A percentile compares a stretch with the other conserved stretches of the same genome.
phyloP scores from a whole-genome alignment of 2,329 filamentous ascomycete species.

The Fusarium dlaminii region DNA sequence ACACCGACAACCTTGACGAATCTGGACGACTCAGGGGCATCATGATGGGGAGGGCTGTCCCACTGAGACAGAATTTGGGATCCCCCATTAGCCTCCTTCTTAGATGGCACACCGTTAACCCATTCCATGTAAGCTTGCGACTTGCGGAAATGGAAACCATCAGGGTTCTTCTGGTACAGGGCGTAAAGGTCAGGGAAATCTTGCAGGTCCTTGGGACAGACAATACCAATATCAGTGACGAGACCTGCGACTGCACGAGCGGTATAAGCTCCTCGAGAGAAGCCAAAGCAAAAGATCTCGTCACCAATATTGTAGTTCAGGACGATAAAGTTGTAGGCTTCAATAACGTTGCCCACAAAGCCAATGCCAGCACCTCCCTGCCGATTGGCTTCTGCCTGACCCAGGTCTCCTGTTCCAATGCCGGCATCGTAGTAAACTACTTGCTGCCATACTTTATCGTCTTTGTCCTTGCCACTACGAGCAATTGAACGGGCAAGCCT shows the following conservation, averaged over 20 bases:
- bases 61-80: conserved; percentile 15
- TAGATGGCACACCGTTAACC: conserved; percentile 34
- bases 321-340: conserved; percentile 50
- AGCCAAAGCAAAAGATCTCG: conserved; percentile 50
- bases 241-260: conserved; percentile 48
- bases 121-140: conserved; percentile 37
- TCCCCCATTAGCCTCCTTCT: conserved; percentile 17
- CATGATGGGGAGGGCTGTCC: conserved; percentile 34
- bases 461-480: conserved; percentile 36
- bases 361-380: conserved; percentile 42
- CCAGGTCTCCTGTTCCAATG: conserved; percentile 41
- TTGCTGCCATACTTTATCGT: conserved; percentile 46
- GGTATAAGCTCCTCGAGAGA: conserved; percentile 51
- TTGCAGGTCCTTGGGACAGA: conserved; percentile 40
- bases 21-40: conserved; percentile 36
- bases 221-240: conserved; percentile 42
- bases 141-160: conserved; percentile 33
- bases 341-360: conserved; percentile 45
- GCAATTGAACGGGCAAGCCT: conserved; percentile 46
- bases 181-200: conserved; percentile 40
- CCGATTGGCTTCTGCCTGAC: conserved; percentile 25
- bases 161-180: conserved; percentile 37
- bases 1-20: conserved; percentile 38
- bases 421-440: conserved; percentile 51
- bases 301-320: conserved; percentile 46